Percentiles rank a stretch among this genome's conserved stretches.
phyloP scores from a whole-genome alignment of 192 early-diverging fungal species.

The Backusella tuberculispora region DNA sequence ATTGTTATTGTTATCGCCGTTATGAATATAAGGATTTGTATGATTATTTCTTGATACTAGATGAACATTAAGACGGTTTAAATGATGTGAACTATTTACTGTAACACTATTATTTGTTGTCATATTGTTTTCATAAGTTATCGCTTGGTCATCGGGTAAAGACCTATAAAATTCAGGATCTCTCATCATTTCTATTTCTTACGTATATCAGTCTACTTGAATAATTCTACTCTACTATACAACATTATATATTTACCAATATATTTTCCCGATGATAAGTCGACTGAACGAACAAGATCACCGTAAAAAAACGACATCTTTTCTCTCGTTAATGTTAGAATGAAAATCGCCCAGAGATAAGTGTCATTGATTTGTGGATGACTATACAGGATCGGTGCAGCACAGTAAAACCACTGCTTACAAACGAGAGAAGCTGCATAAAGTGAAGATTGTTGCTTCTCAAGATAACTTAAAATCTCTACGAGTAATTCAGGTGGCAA shows the following conservation, averaged over 20 bases:
- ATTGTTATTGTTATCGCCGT: background rate
- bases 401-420: conserved; percentile 50
- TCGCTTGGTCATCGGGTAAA: background rate
- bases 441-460: conserved; percentile 33
- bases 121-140: background rate
- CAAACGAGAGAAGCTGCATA: conserved; percentile 41
- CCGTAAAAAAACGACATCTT: conserved; percentile 37
- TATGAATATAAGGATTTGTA: background rate
- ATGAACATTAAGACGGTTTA: background rate
- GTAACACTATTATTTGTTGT: background rate
- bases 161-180: conserved; percentile 7
- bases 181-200: conserved; percentile 18
- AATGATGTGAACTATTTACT: background rate
- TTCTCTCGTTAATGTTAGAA: conserved; percentile 45
- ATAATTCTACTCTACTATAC: background rate
- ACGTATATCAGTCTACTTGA: background rate
- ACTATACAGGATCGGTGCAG: conserved; percentile 41
- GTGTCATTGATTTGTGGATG: conserved; percentile 46
- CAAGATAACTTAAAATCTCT: conserved; percentile 44
- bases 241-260: conserved; percentile 23
- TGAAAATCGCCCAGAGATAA: conserved; percentile 51
- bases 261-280: conserved; percentile 42
- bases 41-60: background rate
- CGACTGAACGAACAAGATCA: conserved; percentile 46
- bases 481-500: conserved; percentile 48